Evolutionary conservation across 1,139 yeast genomes (phyloP).

Genomic region (Blastobotrys proliferans): DNA sequence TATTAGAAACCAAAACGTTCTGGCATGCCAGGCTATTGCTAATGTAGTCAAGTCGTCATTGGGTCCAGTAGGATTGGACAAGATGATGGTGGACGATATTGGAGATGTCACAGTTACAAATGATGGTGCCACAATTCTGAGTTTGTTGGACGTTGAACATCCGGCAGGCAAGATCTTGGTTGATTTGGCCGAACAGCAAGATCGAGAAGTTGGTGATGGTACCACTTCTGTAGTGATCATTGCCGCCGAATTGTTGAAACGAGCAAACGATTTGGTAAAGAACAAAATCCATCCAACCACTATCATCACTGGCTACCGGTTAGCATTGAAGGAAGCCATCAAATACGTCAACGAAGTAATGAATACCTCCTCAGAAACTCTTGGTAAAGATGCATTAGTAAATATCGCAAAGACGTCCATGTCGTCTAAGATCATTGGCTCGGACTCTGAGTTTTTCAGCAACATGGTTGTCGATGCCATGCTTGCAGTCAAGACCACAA

Average conservation of each 20-base stretch:
- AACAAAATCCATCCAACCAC: slow-evolving; percentile 97
- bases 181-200: slow-evolving; percentile 98
- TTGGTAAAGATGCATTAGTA: slow-evolving; percentile 72
- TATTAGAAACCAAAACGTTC: slow-evolving; percentile 86
- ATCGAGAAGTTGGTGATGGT: slow-evolving; percentile 98
- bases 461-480: slow-evolving; percentile 92
- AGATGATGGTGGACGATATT: slow-evolving; percentile 97
- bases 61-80: slow-evolving; percentile 98
- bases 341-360: slow-evolving; percentile 83
- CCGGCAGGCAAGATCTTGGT: slow-evolving; percentile 98
- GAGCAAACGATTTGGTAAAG: slow-evolving; percentile 92
- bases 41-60: slow-evolving; percentile 94
- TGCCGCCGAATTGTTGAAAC: slow-evolving; percentile 85
- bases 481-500: slow-evolving; percentile 90
- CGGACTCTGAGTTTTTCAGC: slow-evolving; percentile 87
- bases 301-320: slow-evolving; percentile 90
- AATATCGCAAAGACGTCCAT: slow-evolving; percentile 95
- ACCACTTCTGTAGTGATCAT: slow-evolving; percentile 86
- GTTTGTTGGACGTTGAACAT: slow-evolving; percentile 92
- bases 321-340: slow-evolving; percentile 89
- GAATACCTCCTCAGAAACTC: slow-evolving; percentile 70
- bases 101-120: slow-evolving; percentile 99
- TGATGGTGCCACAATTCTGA: slow-evolving; percentile 95
- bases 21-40: slow-evolving; percentile 95
- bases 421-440: slow-evolving; percentile 96